phyloP scores from a whole-genome alignment of 1,284 basidiomycete genomes.

The Irpex sp. region DNA sequence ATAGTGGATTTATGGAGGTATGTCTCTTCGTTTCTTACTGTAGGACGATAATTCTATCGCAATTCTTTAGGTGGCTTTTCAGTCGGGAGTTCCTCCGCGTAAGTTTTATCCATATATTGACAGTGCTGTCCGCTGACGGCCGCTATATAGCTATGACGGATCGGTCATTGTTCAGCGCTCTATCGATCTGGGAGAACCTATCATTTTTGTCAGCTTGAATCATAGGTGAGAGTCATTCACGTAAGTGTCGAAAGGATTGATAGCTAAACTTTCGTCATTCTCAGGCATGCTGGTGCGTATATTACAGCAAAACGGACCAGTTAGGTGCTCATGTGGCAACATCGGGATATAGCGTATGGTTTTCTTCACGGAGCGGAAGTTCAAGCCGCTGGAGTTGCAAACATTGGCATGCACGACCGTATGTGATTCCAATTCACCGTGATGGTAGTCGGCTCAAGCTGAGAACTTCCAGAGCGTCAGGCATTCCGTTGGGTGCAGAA shows the following conservation, averaged over 20 bases:
- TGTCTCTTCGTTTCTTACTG: not conserved
- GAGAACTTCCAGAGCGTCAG: constrained; percentile 37
- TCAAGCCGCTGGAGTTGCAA: constrained; percentile 46
- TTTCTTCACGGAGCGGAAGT: constrained; percentile 49
- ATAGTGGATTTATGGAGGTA: constrained; percentile 56
- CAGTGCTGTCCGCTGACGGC: too few species aligned
- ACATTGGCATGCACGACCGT: constrained; percentile 55
- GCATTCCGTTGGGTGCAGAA: constrained; percentile 57
- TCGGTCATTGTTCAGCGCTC: constrained; percentile 29
- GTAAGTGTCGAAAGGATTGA: not conserved
- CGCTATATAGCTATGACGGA: constrained; percentile 15
- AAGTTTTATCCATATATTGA: not conserved
- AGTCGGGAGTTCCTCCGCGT: constrained; percentile 17
- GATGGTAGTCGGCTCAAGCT: not conserved
- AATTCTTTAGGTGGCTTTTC: constrained; percentile 26
- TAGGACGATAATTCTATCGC: too few species aligned
- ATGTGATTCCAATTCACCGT: not conserved
- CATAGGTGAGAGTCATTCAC: constrained; percentile 23
- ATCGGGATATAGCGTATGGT: constrained; percentile 30
- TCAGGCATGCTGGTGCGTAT: not conserved
- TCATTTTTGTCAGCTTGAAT: constrained; percentile 32
- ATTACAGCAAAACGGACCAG: not conserved
- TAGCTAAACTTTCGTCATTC: not conserved
- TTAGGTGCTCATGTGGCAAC: not conserved
- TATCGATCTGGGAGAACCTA: constrained; percentile 31